Percentiles rank a stretch among this genome's conserved stretches.
Evolutionary conservation across 768 basidiomycete genomes (phyloP).

Genomic region (Panus rudis): DNA sequence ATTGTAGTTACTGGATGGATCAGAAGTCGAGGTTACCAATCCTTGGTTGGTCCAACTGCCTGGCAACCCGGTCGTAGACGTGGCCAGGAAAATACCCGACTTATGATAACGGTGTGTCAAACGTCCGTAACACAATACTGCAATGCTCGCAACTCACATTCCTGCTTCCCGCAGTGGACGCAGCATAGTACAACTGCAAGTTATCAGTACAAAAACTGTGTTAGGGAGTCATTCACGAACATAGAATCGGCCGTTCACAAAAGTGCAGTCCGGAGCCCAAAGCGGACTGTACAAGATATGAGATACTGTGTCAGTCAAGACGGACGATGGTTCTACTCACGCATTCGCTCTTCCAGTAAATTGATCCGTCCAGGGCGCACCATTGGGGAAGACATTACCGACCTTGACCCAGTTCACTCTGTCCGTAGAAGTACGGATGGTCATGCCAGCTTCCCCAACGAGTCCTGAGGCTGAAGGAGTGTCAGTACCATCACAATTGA

Average conservation of each 20-base stretch:
- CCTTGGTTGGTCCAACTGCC: slow-evolving; percentile 36
- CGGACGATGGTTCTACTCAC: slow-evolving; percentile 6
- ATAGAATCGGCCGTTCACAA: slow-evolving; percentile 17
- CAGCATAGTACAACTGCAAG: slow-evolving; percentile 45
- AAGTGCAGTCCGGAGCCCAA: slow-evolving; percentile 31
- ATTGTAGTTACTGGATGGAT: slow-evolving; percentile 33
- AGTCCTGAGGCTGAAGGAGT: too few relatives aligned
- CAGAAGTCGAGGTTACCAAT: slow-evolving; percentile 37
- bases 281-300: slow-evolving; percentile 12
- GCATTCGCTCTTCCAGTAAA: slow-evolving; percentile 44
- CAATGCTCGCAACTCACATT: slow-evolving; percentile 23
- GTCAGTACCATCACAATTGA: too few relatives aligned
- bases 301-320: neutral
- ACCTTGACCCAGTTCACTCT: slow-evolving; percentile 38
- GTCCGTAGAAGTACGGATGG: slow-evolving; percentile 44
- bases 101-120: slow-evolving; percentile 12
- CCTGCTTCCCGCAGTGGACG: slow-evolving; percentile 48
- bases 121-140: neutral
- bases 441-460: slow-evolving; percentile 30
- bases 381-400: slow-evolving; percentile 43
- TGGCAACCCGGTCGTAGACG: slow-evolving; percentile 36
- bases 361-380: slow-evolving; percentile 42
- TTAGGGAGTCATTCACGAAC: slow-evolving; percentile 5
- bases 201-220: neutral
- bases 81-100: slow-evolving; percentile 50